Base-by-base conservation (phyloP, 1,284 basidiomycete genomes). In the Ustilago xerochloae region DNA sequence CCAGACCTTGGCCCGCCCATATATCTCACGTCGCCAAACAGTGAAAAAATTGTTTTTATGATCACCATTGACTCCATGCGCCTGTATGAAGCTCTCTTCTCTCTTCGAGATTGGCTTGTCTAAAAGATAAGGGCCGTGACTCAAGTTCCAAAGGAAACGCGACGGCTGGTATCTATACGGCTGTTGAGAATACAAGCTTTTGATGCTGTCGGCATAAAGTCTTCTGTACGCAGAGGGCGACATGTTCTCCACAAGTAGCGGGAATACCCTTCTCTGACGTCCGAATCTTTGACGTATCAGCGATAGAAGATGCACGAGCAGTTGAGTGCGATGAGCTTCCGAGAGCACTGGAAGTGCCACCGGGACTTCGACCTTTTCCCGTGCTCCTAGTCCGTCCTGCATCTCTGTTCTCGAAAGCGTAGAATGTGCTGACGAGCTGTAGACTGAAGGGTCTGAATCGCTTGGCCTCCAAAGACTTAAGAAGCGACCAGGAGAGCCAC, bases 21-120 rank as follows among this genome's bases (percentile, higher is more conserved):
- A 10, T 9, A 10, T n/a, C 7, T 60, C 58, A 4, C 45, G 26
- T 3, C 50, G 41, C 58, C 58, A 60, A 26, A 53, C 26, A 0
- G 49, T 2, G 18, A 24, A 52, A 7, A 60, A 3, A 20, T 60
- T 51, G 13, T 39, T 13, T 2, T 9, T n/a, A 24, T 24, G 22
- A 2, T 0, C 5, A 3, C 43, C 50, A 8, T 8, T 8, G 3
- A 6, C 16, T 5, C 46, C 46, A 30, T 48, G 46, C 16, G 18
- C 6, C 6, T 12, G 18, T 9, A 32, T 4, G 22, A 48, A 48
- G 4, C 16, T 10, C 29, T 32, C 24, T 20, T 9, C 26, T 8
- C 9, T 29, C 30, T 16, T 48, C 28, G 10, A 32, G 3, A 6
- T 6, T n/a, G 46, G 46, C 46, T n/a, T 48, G 13, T 18, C 28